These are phyloP conservation scores for Pseudopyrenochaeta lycopersici DNA, from an alignment of 2,329 filamentous ascomycete species.

Conservation along the genomic window DNA sequence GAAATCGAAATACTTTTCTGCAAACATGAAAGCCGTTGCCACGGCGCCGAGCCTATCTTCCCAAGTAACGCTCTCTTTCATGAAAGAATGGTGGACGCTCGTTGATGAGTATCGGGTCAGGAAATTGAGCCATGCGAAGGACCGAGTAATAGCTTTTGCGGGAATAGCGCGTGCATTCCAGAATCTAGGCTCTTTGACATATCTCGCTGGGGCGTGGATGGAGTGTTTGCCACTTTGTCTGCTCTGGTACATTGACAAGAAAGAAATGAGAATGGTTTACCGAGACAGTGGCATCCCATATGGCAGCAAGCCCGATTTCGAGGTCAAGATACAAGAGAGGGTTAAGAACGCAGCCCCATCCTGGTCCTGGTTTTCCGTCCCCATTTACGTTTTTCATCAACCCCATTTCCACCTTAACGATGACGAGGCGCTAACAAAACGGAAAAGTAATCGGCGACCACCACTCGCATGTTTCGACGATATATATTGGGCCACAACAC, in stretches of 20 bases:
- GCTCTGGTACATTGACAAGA: slow-evolving; percentile 13
- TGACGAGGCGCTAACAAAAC: background rate
- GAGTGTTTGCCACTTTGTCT: slow-evolving; percentile 4
- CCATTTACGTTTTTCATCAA: slow-evolving; percentile 5
- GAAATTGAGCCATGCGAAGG: background rate
- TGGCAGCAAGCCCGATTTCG: background rate
- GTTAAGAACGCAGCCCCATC: background rate
- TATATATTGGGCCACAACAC: background rate
- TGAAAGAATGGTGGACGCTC: slow-evolving; percentile 2
- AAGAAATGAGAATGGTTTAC: background rate
- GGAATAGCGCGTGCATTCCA: slow-evolving; percentile 12
- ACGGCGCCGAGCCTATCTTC: background rate
- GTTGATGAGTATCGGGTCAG: slow-evolving; percentile 13
- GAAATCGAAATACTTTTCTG: slow-evolving; percentile 14
- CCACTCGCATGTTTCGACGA: background rate
- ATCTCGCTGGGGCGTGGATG: slow-evolving; percentile 13
- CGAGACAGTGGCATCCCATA: background rate
- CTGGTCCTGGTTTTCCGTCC: slow-evolving; percentile 16
- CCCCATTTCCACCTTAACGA: background rate
- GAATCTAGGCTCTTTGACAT: slow-evolving; percentile 3
- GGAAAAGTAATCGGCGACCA: too few species aligned
- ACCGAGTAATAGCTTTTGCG: slow-evolving; percentile 16
- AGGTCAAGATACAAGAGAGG: background rate
- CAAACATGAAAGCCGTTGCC: background rate
- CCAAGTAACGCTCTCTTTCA: slow-evolving; percentile 2